phyloP scores from a whole-genome alignment of 768 basidiomycete genomes.

The Lentinula raphanica region DNA sequence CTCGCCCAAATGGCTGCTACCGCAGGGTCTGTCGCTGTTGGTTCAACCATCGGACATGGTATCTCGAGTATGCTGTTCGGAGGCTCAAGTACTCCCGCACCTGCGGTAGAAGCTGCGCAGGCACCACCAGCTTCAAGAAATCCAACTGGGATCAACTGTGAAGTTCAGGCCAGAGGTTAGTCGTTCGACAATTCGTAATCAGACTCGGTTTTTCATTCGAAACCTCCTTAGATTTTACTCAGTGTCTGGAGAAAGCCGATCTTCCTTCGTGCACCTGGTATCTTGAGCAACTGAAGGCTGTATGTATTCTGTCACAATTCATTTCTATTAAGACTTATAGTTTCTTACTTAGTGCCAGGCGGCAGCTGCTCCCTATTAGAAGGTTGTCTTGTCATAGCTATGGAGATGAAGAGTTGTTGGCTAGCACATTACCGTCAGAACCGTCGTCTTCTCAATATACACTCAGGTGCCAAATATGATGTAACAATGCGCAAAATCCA shows the following conservation, averaged over 20 bases:
- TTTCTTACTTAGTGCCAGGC: conserved; percentile 57
- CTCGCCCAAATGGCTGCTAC: conserved; percentile 84
- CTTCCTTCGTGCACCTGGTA: conserved; percentile 80
- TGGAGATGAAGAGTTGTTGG: no score
- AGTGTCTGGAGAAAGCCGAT: conserved; percentile 79
- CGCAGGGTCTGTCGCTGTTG: conserved; percentile 85
- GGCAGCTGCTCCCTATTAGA: conserved; percentile 56
- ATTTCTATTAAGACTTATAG: conserved; percentile 10
- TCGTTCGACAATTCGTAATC: conserved; percentile 3
- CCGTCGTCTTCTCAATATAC: no score
- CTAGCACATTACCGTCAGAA: no score
- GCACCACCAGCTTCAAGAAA: conserved; percentile 45
- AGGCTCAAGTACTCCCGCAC: conserved; percentile 40
- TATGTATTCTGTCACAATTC: conserved; percentile 35
- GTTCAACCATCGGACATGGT: conserved; percentile 88
- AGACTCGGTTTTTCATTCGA: background rate
- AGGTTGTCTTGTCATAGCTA: background rate
- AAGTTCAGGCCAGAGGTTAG: conserved; percentile 75
- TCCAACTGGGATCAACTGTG: conserved; percentile 45
- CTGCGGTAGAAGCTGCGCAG: conserved; percentile 40
- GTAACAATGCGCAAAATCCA: no score
- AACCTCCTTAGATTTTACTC: conserved; percentile 63
- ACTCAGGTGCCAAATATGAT: no score
- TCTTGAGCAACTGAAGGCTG: conserved; percentile 83
- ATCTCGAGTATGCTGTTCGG: conserved; percentile 88